A percentile compares a stretch with the other conserved stretches of the same genome.
These are phyloP conservation scores for Trypethelium eluteriae DNA, from an alignment of 495 filamentous ascomycete genomes.

Conservation along the genomic window DNA sequence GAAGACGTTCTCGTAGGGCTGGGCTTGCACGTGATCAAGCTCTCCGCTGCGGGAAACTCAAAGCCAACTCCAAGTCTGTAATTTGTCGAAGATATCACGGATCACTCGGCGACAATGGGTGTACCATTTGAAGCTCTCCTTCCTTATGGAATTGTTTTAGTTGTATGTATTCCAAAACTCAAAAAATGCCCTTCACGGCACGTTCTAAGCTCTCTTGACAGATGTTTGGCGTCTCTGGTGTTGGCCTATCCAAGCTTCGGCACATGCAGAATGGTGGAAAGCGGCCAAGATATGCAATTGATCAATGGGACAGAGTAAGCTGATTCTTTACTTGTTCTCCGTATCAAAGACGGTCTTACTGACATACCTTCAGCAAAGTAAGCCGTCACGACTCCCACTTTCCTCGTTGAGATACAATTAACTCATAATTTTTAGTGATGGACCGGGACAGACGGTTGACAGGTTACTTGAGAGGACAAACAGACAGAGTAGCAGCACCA, in stretches of 20 bases:
- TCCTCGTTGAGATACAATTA: conserved; percentile 14
- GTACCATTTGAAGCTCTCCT: conserved; percentile 93
- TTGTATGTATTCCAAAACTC: conserved; percentile 49
- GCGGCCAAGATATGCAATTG: conserved; percentile 69
- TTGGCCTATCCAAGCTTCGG: conserved; percentile 63
- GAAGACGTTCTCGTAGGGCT: conserved; percentile 4
- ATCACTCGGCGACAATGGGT: conserved; percentile 54
- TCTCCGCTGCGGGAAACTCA: not conserved
- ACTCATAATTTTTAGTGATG: conserved; percentile 63
- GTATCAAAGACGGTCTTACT: conserved; percentile 27
- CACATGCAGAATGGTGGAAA: conserved; percentile 82
- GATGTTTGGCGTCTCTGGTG: conserved; percentile 87
- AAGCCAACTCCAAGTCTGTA: too few relatives aligned
- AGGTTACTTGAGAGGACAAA: conserved; percentile 75
- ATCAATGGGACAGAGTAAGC: conserved; percentile 84
- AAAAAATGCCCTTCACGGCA: conserved; percentile 7
- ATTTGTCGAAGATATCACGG: not conserved
- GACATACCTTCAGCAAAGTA: conserved; percentile 65
- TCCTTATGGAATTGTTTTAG: conserved; percentile 85
- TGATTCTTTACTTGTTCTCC: conserved; percentile 5
- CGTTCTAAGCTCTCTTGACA: conserved; percentile 32
- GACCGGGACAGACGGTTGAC: conserved; percentile 87
- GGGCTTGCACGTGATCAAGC: not conserved
- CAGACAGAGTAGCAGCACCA: conserved; percentile 69
- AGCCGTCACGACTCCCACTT: conserved; percentile 20